phyloP scores from a whole-genome alignment of 768 basidiomycete genomes.

The Lactarius hengduanensis region DNA sequence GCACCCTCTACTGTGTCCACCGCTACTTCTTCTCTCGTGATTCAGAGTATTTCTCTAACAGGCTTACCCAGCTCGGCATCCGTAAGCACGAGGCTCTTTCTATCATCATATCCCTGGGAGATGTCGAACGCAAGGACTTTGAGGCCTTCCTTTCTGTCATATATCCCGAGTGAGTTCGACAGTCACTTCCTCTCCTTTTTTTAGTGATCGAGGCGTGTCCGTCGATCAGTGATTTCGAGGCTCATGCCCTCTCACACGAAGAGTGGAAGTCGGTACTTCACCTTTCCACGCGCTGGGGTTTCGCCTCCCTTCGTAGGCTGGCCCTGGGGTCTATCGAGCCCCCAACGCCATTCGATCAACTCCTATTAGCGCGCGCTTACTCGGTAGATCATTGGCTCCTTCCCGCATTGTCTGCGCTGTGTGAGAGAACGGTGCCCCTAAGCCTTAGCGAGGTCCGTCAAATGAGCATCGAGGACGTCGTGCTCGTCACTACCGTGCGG shows the following conservation, averaged over 20 bases:
- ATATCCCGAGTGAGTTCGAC: slow-evolving; percentile 26
- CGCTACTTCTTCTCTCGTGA: slow-evolving; percentile 25
- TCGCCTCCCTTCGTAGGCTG: slow-evolving; percentile 26
- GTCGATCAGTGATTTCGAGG: slow-evolving; percentile 21
- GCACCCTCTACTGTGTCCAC: slow-evolving; percentile 22
- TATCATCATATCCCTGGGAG: slow-evolving; percentile 19
- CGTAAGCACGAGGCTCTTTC: slow-evolving; percentile 17
- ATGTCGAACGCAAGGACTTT: slow-evolving; percentile 24
- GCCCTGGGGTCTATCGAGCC: slow-evolving; percentile 22
- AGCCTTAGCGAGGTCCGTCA: slow-evolving; percentile 22
- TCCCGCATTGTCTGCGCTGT: slow-evolving; percentile 21
- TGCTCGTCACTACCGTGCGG: slow-evolving; percentile 22
- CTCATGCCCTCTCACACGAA: slow-evolving; percentile 19
- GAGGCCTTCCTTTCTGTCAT: slow-evolving; percentile 28
- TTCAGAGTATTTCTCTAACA: slow-evolving; percentile 21
- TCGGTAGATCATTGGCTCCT: slow-evolving; percentile 24
- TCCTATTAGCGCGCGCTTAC: slow-evolving; percentile 24
- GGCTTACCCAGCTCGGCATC: slow-evolving; percentile 15
- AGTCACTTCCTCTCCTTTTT: not conserved
- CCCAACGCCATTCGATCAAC: slow-evolving; percentile 28
- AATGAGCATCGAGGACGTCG: slow-evolving; percentile 24
- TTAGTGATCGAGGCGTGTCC: not conserved
- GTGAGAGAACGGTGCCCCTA: slow-evolving; percentile 21
- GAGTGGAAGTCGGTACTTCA: slow-evolving; percentile 29
- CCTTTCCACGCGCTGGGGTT: slow-evolving; percentile 29